phyloP scores from a whole-genome alignment of 306 rosid species.

The Gillenia trifoliata region DNA sequence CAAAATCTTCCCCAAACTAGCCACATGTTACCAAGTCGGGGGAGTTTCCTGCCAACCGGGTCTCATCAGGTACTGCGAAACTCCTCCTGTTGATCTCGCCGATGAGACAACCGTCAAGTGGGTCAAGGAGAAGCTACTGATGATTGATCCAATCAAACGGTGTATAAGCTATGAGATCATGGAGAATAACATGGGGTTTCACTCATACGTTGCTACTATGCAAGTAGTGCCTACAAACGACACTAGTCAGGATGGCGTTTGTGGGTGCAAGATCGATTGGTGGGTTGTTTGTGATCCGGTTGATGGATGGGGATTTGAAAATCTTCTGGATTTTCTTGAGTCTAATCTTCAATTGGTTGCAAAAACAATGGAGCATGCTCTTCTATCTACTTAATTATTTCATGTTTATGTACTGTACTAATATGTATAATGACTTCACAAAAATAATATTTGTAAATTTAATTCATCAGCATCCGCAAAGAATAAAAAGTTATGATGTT shows the following conservation, averaged over 20 bases:
- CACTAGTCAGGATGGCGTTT: background rate
- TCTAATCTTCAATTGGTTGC: conserved; percentile 29
- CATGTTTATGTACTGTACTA: too few species aligned
- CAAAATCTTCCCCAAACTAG: conserved; percentile 40
- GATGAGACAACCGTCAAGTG: conserved; percentile 20
- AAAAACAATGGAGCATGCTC: conserved; percentile 33
- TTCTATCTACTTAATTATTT: background rate
- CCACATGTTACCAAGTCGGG: conserved; percentile 43
- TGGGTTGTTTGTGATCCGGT: conserved; percentile 51
- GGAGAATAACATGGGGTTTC: conserved; percentile 53
- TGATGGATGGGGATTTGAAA: conserved; percentile 42
- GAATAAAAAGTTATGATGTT: too few species aligned
- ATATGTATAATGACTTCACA: too few species aligned
- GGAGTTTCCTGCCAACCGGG: conserved; percentile 55
- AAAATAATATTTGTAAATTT: too few species aligned
- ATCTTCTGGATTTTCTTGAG: conserved; percentile 19
- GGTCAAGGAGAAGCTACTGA: conserved; percentile 53
- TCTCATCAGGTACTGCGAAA: conserved; percentile 47
- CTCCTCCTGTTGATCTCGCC: background rate
- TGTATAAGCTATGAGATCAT: conserved; percentile 44
- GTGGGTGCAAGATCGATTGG: conserved; percentile 52
- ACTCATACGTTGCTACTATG: conserved; percentile 33
- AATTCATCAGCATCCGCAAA: too few species aligned
- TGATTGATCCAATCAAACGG: conserved; percentile 32
- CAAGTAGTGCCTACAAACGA: conserved; percentile 7